Evolutionary conservation across 176 grass and related monocot genomes (phyloP), one percentile per base, ranked within the genome.

Genomic region (Thalia dealbata): DNA sequence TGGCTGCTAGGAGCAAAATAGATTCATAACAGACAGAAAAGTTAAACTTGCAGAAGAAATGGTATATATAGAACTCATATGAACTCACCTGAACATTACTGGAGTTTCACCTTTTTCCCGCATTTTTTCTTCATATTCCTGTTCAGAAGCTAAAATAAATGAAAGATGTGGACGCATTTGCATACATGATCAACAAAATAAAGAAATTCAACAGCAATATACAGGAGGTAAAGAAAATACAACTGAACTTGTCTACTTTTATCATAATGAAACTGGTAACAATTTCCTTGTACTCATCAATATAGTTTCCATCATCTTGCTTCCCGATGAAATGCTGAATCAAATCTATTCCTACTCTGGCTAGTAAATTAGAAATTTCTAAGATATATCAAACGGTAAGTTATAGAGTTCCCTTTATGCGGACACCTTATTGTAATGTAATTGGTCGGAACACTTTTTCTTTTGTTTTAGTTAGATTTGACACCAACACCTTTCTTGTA

Each of bases 51-150:
- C 70, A 69, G 7, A 91, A 91, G 14, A 65, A 60, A 67, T 28
- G 71, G 52, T 69, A 26, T 32, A 70, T 16, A 64, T n/a, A 64
- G 61, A 8, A 67, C 16, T 48, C 21, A 32, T 9, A 27, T 43
- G 72, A 61, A 86, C 76, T 80, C 44, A 99, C 95, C 95, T 83
- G 77, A 99, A 99, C 95, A 99, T 99, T 75, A 99, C 80, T 27
- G 95, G 95, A 54, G 84, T 81, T 62, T 99, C 95, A 52, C 95
- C 95, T 82, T 99, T 99, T 65, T 93, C 95, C 73, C 83, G 91
- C 90, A 93, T 83, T 86, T 99, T 99, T 0, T 93, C 81, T 85
- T 91, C 95, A 76, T 99, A 99, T 83, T 99, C 95, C 95, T 99
- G 73, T 60, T 52, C 24, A 77, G 54, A 84, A 23, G 77, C 63